phyloP scores from a whole-genome alignment of 345 rosid genomes.

The Citrus glauca region DNA sequence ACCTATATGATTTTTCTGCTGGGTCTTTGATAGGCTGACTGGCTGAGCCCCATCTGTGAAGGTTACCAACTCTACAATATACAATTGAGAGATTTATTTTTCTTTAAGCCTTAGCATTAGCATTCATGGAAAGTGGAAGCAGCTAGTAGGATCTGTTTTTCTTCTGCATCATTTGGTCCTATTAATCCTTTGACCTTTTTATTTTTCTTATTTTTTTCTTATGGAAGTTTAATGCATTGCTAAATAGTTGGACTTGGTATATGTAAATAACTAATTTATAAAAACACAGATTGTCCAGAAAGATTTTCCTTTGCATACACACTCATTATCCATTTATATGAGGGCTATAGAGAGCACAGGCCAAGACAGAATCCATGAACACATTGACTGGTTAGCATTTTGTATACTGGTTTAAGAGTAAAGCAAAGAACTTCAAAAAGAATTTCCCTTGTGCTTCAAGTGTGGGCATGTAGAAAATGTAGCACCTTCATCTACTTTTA shows the following conservation, averaged over 20 bases:
- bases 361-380: constrained; percentile 29
- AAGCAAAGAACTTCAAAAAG: constrained; percentile 63
- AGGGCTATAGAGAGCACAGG: constrained; percentile 8
- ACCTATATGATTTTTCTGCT: constrained; percentile 16
- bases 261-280: constrained; percentile 11
- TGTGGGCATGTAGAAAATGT: constrained; percentile 53
- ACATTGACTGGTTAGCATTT: constrained; percentile 35
- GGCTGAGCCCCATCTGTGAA: constrained; percentile 25
- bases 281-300: neutral
- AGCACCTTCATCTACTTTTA: constrained; percentile 77
- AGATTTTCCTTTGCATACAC: neutral
- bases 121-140: constrained; percentile 19
- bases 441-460: constrained; percentile 86
- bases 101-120: constrained; percentile 36
- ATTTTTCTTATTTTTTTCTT: neutral
- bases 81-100: constrained; percentile 27
- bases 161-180: constrained; percentile 31
- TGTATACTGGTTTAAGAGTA: constrained; percentile 63
- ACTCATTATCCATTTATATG: constrained; percentile 10
- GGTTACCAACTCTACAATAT: constrained; percentile 22
- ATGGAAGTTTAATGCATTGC: constrained; percentile 13
- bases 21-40: constrained; percentile 29
- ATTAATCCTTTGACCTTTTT: constrained; percentile 32
- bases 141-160: constrained; percentile 24
- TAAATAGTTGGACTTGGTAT: neutral